A percentile compares a stretch with the other conserved stretches of the same genome.
phyloP scores from a whole-genome alignment of 257 asterid genomes.

The Ligustrum vulgare region DNA sequence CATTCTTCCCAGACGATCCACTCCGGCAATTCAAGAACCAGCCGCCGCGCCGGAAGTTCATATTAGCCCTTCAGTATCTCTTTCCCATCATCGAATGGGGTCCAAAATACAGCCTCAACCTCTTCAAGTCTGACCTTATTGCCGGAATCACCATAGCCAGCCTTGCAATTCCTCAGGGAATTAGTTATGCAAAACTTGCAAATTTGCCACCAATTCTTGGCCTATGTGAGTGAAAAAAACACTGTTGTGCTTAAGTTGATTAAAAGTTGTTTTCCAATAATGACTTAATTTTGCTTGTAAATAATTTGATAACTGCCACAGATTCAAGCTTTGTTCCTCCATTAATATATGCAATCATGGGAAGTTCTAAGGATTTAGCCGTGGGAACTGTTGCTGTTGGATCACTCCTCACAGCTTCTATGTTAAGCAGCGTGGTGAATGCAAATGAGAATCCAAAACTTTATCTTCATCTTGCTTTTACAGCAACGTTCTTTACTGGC shows the following conservation, averaged over 20 bases:
- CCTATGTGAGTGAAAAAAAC: conserved; percentile 49
- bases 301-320: conserved; percentile 2
- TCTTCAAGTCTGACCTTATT: conserved; percentile 63
- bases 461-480: conserved; percentile 62
- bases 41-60: conserved; percentile 37
- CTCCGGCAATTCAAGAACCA: conserved; percentile 79
- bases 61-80: conserved; percentile 55
- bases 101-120: conserved; percentile 46
- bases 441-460: conserved; percentile 50
- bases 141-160: conserved; percentile 91
- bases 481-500: conserved; percentile 69
- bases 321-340: conserved; percentile 91
- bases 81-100: conserved; percentile 82
- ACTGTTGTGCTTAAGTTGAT: background rate
- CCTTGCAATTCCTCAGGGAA: conserved; percentile 88
- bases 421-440: conserved; percentile 59
- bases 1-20: conserved; percentile 79
- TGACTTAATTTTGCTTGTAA: background rate
- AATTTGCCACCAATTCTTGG: conserved; percentile 89
- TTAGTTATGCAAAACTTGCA: conserved; percentile 85
- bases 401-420: conserved; percentile 69
- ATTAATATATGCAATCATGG: conserved; percentile 69
- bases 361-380: conserved; percentile 79
- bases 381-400: conserved; percentile 90
- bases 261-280: background rate